phyloP scores from a whole-genome alignment of 108 stramenopile genomes.

The Craspedostauros australis region DNA sequence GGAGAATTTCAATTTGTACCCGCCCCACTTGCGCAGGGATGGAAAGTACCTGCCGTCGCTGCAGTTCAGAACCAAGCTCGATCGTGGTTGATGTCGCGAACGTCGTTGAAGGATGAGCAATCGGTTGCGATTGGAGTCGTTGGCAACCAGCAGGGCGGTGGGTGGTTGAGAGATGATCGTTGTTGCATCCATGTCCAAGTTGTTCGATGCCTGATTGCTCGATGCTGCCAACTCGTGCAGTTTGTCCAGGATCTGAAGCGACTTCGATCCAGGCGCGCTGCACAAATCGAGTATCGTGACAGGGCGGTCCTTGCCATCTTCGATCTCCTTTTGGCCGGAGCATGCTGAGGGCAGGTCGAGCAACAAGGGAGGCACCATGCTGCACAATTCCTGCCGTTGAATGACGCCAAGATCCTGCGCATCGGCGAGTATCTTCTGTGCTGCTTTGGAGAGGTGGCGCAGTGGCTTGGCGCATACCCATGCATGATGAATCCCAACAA shows the following conservation, averaged over 20 bases:
- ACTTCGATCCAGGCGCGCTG: slow-evolving; percentile 64
- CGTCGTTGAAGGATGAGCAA: background rate
- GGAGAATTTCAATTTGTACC: slow-evolving; percentile 30
- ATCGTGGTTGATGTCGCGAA: background rate
- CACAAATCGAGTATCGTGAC: slow-evolving; percentile 58
- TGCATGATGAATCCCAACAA: background rate
- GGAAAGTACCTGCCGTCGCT: slow-evolving; percentile 8
- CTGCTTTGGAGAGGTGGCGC: background rate
- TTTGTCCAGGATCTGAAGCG: slow-evolving; percentile 49
- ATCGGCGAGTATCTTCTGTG: slow-evolving; percentile 3
- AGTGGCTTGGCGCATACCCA: background rate
- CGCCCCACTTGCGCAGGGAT: background rate
- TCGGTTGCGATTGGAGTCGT: background rate
- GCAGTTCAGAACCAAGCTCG: slow-evolving; percentile 4
- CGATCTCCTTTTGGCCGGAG: slow-evolving; percentile 2
- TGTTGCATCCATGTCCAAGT: background rate
- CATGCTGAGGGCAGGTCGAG: too few species aligned
- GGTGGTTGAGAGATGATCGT: background rate
- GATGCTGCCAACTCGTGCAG: background rate
- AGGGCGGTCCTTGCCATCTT: slow-evolving; percentile 9
- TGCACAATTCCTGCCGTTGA: slow-evolving; percentile 55
- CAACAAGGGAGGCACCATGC: slow-evolving; percentile 46
- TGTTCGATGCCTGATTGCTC: background rate
- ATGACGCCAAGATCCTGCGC: slow-evolving; percentile 6
- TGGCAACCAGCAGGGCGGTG: background rate